Conservation (phyloP, 306 rosid genomes). For the barrel medic (Medicago truncatula) region MtrunA17r5.0-ANR NC_053048.1:44620501-44621000, state of each 20-base stretch:
- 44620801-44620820: not conserved
- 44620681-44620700: constrained; percentile 22
- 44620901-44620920: not conserved
- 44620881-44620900: not conserved
- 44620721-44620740: not conserved
- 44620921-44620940: not conserved
- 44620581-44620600: not conserved
- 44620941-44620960: constrained; percentile 17
- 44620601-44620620: not conserved
- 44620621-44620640: not conserved
- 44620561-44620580: constrained; percentile 17
- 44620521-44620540: constrained; percentile 3
- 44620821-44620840: not conserved
- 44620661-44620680: not conserved
- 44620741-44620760: constrained; percentile 2
- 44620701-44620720: not conserved
- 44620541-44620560: constrained; percentile 20
- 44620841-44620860: constrained; percentile 7
- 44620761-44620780: not conserved
- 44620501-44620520: constrained; percentile 36
- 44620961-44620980: not conserved
- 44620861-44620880: not conserved
- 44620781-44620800: constrained; percentile 1
- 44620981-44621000: not conserved
- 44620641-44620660: constrained; percentile 3